Evolutionary conservation across 768 basidiomycete species (phyloP), one percentile per base, ranked within the genome.

Genomic region (Boletus speciosus): DNA sequence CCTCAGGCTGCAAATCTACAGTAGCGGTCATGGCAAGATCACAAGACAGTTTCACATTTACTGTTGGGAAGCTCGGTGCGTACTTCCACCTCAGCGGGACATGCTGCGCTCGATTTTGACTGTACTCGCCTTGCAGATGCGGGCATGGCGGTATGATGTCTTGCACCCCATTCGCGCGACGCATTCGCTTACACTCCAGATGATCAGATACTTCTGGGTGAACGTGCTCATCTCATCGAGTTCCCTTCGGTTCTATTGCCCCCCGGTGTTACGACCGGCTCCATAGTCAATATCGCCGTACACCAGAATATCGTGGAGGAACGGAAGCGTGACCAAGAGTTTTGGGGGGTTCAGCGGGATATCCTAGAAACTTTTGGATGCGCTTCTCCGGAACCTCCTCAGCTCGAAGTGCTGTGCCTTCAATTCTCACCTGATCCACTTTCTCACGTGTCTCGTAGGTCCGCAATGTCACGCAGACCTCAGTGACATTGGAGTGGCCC

Each of bases 281-380:
- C 93, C 19, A 98, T 99, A 61, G 92, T 99, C 62, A 97, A 93
- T 68, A 98, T 98, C 70, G 85, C 94, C 3, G 95, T 98, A 14
- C 83, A 91, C 65, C 88, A 93, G 59, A 97, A 99, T 67, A 71
- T 83, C 32, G 67, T 77, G 0, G 94, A 96, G 63, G 97, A 99
- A 69, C 82, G 85, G 61, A 81, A 84, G 57, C 82, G 93, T 56
- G 86, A 93, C 55, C 70, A 75, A 5, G 86, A 90, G 37, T 98
- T 99, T 70, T 88, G 85, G 88, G 71, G 78, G 3, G 77, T 99
- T 38, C 97, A 98, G 71, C 75, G 82, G 34, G 78, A 85, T 21
- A 97, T 99, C 46, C 64, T 93, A 34, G 72, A 84, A 12, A 81
- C 80, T 37, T 98, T 85, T 69, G 93, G 96, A 6, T 71, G 76